Evolutionary conservation across 176 grass and related monocot species (phyloP), one percentile per base, ranked within the genome.

Genomic region (Olyra latifolia): DNA sequence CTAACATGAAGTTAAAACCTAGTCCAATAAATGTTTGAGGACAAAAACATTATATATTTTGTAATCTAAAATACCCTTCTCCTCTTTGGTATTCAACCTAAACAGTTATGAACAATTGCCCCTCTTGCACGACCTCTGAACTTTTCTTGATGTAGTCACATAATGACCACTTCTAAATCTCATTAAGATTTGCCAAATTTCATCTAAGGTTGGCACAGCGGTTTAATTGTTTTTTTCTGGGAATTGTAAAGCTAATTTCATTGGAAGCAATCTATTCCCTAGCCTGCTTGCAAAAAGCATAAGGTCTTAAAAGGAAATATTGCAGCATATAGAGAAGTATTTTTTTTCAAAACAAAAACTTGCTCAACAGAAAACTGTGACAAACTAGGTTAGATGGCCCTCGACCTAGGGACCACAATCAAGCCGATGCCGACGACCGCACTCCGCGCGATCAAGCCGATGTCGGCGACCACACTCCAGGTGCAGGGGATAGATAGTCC

Each of bases 1-100:
- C 11, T 22, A 29, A 68, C 43, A 69, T 69, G 38, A 80, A 35
- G 38, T 68, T 58, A 44, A 62, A 76, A 61, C 19, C 39, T 55
- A 45, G 12, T 66, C 38, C 58, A 19, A 57, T 43, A 46, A 48
- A 38, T 84, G 20, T 72, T 72, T 41, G 32, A 63, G 65, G 50
- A 39, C 38, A 48, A 67, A 4, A 8, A 25, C 20, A 69, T 75
- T 27, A 71, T 22, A 50, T 68, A 19, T 60, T 49, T 59, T 52
- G 40, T 39, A 5, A 84, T 47, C 62, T 76, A 15, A 76, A 76
- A 53, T 55, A 55, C 30, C 13, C 12, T 48, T 15, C 66, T 28
- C 6, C 7, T 38, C 17, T 68, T 77, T 60, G 49, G 14, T 68
- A 57, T 47, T 17, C 28, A 28, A 39, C 19, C 28, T 10, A 67